Evolutionary conservation across 345 rosid genomes (phyloP).

Genomic region (Syzygium grande): DNA sequence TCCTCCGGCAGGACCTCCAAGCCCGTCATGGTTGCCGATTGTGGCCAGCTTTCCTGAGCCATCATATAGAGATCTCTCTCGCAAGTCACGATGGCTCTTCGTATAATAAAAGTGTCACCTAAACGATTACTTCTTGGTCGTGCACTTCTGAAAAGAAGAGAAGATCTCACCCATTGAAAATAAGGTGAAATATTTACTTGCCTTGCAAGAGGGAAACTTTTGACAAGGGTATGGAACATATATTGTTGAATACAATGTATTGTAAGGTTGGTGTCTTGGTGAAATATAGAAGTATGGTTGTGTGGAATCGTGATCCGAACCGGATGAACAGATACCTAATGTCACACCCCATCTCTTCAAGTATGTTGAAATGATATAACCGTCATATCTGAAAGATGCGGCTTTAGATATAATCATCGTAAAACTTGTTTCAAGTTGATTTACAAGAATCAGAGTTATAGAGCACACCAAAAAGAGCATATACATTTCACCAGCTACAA

Average conservation of each 20-base stretch:
- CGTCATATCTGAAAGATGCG: not conserved
- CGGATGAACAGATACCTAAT: not conserved
- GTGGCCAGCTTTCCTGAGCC: constrained; percentile 8
- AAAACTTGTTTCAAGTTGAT: not conserved
- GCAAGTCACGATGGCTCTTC: not conserved
- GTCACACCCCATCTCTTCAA: not conserved
- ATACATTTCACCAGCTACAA: no score
- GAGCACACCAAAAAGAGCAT: no score
- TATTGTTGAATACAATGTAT: not conserved
- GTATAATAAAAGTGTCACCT: not conserved
- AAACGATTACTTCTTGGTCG: not conserved
- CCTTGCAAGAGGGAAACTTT: not conserved
- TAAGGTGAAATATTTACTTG: not conserved
- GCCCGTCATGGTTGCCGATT: constrained; percentile 4
- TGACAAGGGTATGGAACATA: not conserved
- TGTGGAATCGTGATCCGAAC: not conserved
- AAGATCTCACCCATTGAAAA: not conserved
- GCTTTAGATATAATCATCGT: not conserved
- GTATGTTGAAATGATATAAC: not conserved
- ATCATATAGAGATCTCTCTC: not conserved
- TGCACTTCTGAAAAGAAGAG: not conserved
- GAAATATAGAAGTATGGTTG: not conserved
- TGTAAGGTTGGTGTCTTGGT: not conserved
- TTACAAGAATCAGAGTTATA: not conserved
- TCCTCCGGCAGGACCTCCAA: not conserved